Base-by-base conservation (phyloP, 306 rosid genomes). In the Argentina anserina region DNA sequence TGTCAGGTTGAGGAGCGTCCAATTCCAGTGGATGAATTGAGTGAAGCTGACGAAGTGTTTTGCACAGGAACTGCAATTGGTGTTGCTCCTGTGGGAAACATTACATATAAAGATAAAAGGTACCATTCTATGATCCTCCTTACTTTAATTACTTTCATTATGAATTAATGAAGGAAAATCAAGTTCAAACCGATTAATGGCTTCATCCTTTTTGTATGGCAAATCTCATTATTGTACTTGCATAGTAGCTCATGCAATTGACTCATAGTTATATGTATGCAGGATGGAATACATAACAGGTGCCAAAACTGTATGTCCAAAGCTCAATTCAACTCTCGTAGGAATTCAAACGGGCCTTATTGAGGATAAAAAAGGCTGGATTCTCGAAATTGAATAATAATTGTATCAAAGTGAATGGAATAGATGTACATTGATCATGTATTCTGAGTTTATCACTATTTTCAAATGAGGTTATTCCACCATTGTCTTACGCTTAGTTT, bases 51-150 rank as follows among this genome's bases (percentile, higher is more conserved):
- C 52, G 97, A 91, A 81, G 96, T 94, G 45, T 94, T 94, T 78
- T 91, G 97, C 88, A 88, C 97, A 0, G 99, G 97, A 80, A 94
- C 97, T 10, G 97, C 99, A 0, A 92, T 90, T 2, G 96, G 89
- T 45, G 95, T 92, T 72, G 96, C 95, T 53, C 77, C 91, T 2
- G 97, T 94, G 6, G 96, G 99, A 17, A 79, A 80, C 63, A 77
- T 91, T 75, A 87, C 88, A 34, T 90, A 85, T 76, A 63, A 29
- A 49, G 73, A 76, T 68, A 84, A 3, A 83, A 87, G 89, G 97
- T 74, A 26, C 29, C 39, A 37, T 11, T 40, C 29, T 25, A 23
- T 11, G 5, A 37, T 36, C 23, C 37, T 69, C 33, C 47, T 3
- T 28, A 12, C 5, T 20, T 33, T 33, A 5, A 33, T 33, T 33